Percentiles rank a stretch among this genome's conserved stretches.
phyloP scores from a whole-genome alignment of 192 early-diverging fungal genomes.

The Martensiomyces pterosporus region DNA sequence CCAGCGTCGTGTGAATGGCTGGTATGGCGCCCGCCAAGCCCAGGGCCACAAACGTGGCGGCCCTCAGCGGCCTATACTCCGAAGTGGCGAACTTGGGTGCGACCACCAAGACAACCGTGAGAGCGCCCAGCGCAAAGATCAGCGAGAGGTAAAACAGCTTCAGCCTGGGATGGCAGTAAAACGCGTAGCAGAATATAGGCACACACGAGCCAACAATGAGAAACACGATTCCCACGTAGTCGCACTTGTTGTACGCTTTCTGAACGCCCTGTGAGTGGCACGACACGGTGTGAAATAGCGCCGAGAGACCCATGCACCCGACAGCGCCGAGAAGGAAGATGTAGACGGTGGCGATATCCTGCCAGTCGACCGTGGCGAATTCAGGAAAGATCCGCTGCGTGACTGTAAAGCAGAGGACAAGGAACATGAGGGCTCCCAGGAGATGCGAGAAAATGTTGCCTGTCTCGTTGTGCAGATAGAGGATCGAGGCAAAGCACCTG shows the following conservation, averaged over 20 bases:
- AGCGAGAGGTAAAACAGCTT: slow-evolving; percentile 56
- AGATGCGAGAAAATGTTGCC: slow-evolving; percentile 90
- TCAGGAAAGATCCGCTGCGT: slow-evolving; percentile 36
- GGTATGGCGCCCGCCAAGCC: slow-evolving; percentile 76
- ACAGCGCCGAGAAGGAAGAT: slow-evolving; percentile 73
- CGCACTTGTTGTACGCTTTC: slow-evolving; percentile 78
- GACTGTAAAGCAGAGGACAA: slow-evolving; percentile 51
- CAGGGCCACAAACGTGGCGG: slow-evolving; percentile 72
- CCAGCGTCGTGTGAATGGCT: slow-evolving; percentile 55
- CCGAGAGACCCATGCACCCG: slow-evolving; percentile 73
- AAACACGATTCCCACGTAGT: slow-evolving; percentile 87
- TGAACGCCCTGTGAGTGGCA: slow-evolving; percentile 76
- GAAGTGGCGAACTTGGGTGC: slow-evolving; percentile 64
- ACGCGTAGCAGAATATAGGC: slow-evolving; percentile 51
- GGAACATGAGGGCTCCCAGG: slow-evolving; percentile 62
- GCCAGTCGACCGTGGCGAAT: slow-evolving; percentile 53
- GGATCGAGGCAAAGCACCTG: slow-evolving; percentile 69
- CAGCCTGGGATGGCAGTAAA: slow-evolving; percentile 57
- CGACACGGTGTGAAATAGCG: slow-evolving; percentile 73
- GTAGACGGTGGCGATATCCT: slow-evolving; percentile 67
- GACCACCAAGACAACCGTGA: slow-evolving; percentile 62
- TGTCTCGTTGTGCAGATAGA: slow-evolving; percentile 88
- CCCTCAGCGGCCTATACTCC: slow-evolving; percentile 74
- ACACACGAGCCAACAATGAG: slow-evolving; percentile 64
- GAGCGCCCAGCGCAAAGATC: slow-evolving; percentile 59